Evolutionary conservation across 2,329 filamentous ascomycete genomes (phyloP), one percentile per base, ranked within the genome.

Genomic region (Didymella segeticola): DNA sequence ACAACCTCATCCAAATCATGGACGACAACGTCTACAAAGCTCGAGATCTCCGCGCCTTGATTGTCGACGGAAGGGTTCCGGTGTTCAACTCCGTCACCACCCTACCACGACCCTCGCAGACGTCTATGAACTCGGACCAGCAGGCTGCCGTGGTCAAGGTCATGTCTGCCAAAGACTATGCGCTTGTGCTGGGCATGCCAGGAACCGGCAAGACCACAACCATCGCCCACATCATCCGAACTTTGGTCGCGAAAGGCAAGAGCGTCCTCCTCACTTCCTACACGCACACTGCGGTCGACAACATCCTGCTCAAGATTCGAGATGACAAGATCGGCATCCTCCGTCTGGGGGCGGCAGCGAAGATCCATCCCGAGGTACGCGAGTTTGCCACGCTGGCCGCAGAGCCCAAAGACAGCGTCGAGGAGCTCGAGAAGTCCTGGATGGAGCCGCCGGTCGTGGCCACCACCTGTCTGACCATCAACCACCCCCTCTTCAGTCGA

Each of bases 191-290:
- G 17, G 95, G 95, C 23, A 99, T 99, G 95, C 95, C 95, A 1
- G 95, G 95, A 7, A 99, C 95, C 0, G 95, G 95, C 53, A 99
- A 99, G 76, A 99, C 95, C 2, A 99, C 95, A 0, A 99, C 95
- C 0, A 98, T 99, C 68, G 92, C 93, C 5, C 93, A 98, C 71
- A 97, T 99, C 63, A 98, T 99, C 66, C 88, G 91, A 37, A 91
- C 93, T 1, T 81, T 99, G 25, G 89, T 95, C 5, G 86, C 89
- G 0, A 90, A 96, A 72, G 89, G 91, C 10, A 98, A 98, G 77
- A 96, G 90, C 50, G 92, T 99, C 12, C 80, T 99, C 6, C 79
- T 99, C 33, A 96, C 95, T 0, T 97, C 93, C 0, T 98, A 98
- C 73, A 99, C 95, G 0, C 95, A 99, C 70, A 96, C 93, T 1